A percentile compares a stretch with the other conserved stretches of the same genome.
Evolutionary conservation across 2,329 filamentous ascomycete genomes (phyloP).

Genomic region (Pseudogymnoascus sp.): DNA sequence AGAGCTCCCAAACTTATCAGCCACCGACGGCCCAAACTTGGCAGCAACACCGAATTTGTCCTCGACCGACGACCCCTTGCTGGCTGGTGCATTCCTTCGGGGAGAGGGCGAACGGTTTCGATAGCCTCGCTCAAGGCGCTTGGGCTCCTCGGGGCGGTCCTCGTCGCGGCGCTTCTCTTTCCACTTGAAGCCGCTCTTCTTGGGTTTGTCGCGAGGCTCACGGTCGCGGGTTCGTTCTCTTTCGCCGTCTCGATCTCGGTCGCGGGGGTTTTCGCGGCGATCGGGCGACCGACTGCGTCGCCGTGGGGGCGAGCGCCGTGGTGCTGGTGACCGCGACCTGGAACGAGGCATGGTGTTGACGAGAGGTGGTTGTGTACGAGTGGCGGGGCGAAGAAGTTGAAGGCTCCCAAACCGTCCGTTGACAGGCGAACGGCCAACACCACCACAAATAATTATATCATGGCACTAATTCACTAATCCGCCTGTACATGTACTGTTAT

Average conservation of each 20-base stretch:
- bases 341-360: constrained; percentile 11
- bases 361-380: neutral
- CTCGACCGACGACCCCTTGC: constrained; percentile 22
- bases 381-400: neutral
- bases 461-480: neutral
- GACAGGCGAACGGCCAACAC: neutral
- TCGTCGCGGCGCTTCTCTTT: constrained; percentile 46
- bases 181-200: constrained; percentile 45
- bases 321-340: constrained; percentile 20
- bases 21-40: constrained; percentile 21
- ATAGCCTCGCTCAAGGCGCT: constrained; percentile 46
- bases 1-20: constrained; percentile 13
- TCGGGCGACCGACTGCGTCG: constrained; percentile 37
- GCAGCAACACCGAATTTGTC: constrained; percentile 27
- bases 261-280: constrained; percentile 15
- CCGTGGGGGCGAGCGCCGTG: constrained; percentile 21
- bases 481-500: neutral
- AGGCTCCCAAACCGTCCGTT: neutral
- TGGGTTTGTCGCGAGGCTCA: constrained; percentile 20
- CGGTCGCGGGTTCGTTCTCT: constrained; percentile 17
- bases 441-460: neutral
- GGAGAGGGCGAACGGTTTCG: constrained; percentile 34
- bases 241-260: constrained; percentile 29
- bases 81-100: constrained; percentile 24
- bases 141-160: constrained; percentile 36